A percentile compares a stretch with the other conserved stretches of the same genome.
Conservation (phyloP, 2,329 filamentous ascomycete genomes). For the Didymella sp. region DNA sequence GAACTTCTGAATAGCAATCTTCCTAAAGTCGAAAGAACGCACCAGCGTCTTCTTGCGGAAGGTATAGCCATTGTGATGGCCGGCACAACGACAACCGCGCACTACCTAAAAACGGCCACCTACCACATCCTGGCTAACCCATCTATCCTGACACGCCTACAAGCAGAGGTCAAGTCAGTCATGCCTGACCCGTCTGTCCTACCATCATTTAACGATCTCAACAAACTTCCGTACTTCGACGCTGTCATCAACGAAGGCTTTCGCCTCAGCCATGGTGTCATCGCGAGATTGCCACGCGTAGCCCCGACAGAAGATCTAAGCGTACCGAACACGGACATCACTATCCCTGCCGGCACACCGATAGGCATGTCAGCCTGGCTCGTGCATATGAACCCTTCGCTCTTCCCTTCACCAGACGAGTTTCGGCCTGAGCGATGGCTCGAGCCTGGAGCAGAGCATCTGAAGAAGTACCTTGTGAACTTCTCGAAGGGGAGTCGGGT, state of each 20-base stretch:
- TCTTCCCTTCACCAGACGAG: constrained; percentile 29
- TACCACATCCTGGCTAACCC: constrained; percentile 37
- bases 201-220: constrained; percentile 15
- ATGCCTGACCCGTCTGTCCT: constrained; percentile 11
- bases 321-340: constrained; percentile 6
- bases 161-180: constrained; percentile 24
- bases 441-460: background rate
- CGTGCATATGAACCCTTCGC: constrained; percentile 25
- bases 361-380: constrained; percentile 33
- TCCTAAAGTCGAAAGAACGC: background rate
- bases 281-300: constrained; percentile 27
- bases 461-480: constrained; percentile 48
- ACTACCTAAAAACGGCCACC: constrained; percentile 14
- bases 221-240: constrained; percentile 27
- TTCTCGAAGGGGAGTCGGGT: constrained; percentile 50
- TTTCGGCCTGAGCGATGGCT: constrained; percentile 44
- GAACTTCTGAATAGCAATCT: background rate
- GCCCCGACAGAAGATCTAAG: constrained; percentile 28
- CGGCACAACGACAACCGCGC: constrained; percentile 20
- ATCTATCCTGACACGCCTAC: constrained; percentile 17
- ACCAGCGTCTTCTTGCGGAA: constrained; percentile 19
- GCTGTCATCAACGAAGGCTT: constrained; percentile 35
- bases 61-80: constrained; percentile 17
- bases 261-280: constrained; percentile 36
- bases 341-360: constrained; percentile 32